Percentiles rank a stretch among this genome's conserved stretches.
Evolutionary conservation across 2,329 filamentous ascomycete species (phyloP).

Genomic region (Cytospora schulzeri): DNA sequence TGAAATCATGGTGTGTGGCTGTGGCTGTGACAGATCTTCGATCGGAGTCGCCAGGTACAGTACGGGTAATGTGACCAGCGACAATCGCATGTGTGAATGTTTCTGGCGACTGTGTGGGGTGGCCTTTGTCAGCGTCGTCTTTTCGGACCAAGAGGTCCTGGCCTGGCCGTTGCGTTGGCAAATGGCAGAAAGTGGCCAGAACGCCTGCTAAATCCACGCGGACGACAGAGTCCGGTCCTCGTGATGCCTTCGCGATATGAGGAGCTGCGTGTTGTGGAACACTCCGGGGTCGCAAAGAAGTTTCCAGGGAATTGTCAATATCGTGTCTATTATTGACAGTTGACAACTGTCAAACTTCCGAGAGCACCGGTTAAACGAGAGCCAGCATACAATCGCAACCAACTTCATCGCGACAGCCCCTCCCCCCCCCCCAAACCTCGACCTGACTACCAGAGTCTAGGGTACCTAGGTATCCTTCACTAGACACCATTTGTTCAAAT

Average conservation of each 20-base stretch:
- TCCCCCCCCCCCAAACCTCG: too few relatives aligned
- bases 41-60: neutral
- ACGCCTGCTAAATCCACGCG: neutral
- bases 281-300: neutral
- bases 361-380: neutral
- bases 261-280: neutral
- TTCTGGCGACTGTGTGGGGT: neutral
- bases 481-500: neutral
- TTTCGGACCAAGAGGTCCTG: conserved; percentile 1
- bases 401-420: neutral
- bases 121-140: neutral
- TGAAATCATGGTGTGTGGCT: neutral
- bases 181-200: neutral
- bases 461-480: neutral
- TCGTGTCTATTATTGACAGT: neutral
- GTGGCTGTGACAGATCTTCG: neutral
- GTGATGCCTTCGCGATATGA: conserved; percentile 1
- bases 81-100: neutral
- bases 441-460: too few relatives aligned
- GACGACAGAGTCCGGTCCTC: neutral
- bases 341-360: neutral
- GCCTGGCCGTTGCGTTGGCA: neutral
- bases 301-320: neutral
- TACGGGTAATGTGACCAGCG: neutral
- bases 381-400: neutral